Percentiles rank a stretch among this genome's conserved stretches.
Conservation (phyloP, 768 basidiomycete genomes). For the Psilocybe cyanescens region DNA sequence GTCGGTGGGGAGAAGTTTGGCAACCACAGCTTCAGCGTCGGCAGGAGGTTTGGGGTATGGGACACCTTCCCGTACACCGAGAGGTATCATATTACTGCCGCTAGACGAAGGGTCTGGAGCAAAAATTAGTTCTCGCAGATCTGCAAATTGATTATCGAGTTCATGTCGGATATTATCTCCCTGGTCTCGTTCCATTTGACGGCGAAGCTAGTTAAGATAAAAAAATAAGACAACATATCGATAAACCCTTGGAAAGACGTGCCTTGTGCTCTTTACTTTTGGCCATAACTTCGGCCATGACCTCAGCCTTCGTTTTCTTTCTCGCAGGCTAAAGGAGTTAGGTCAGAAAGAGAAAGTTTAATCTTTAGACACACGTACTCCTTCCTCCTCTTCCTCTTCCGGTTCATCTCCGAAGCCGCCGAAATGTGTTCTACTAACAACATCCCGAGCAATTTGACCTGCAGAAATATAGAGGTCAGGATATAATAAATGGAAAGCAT, state of each 20-base stretch:
- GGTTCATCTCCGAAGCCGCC: constrained; percentile 82
- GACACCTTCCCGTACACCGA: constrained; percentile 26
- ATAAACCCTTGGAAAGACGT: constrained; percentile 22
- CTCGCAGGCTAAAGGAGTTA: constrained; percentile 61
- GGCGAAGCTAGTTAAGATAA: constrained; percentile 55
- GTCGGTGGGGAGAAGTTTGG: constrained; percentile 22
- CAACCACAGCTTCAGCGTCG: constrained; percentile 22
- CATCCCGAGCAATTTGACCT: constrained; percentile 72
- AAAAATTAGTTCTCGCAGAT: constrained; percentile 76
- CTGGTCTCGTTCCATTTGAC: constrained; percentile 88
- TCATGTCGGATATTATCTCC: constrained; percentile 86
- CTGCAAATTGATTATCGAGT: constrained; percentile 87
- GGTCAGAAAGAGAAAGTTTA: not conserved
- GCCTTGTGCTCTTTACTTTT: constrained; percentile 98
- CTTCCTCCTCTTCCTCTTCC: constrained; percentile 52
- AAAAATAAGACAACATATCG: not conserved
- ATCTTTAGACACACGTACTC: constrained; percentile 27
- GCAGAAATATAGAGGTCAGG: not conserved
- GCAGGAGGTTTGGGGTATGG: constrained; percentile 13
- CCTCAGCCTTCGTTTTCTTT: constrained; percentile 93
- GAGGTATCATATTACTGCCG: constrained; percentile 39
- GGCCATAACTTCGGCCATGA: constrained; percentile 97
- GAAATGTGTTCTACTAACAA: constrained; percentile 77
- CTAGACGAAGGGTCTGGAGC: constrained; percentile 51
- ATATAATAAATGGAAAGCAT: not conserved